Percentiles rank a stretch among this genome's conserved stretches.
Evolutionary conservation across 139 green algal genomes (phyloP).

Genomic region (Pseudopediastrum boryanum): DNA sequence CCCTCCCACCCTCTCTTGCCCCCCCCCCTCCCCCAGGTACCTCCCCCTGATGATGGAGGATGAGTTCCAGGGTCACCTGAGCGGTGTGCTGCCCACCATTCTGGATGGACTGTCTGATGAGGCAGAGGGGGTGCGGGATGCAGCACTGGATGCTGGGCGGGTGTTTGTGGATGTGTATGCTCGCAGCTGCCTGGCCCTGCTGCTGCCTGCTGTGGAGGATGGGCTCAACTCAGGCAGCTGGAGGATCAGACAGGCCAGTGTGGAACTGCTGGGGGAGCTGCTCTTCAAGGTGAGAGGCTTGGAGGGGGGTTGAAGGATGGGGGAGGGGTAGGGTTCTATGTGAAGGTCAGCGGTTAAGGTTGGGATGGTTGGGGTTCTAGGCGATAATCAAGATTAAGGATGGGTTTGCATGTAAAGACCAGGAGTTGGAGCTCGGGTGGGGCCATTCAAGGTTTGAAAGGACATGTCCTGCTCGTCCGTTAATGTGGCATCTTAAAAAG

Average conservation of each 20-base stretch:
- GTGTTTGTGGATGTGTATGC: slow-evolving; percentile 65
- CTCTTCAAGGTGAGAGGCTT: slow-evolving; percentile 96
- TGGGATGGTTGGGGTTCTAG: too few relatives aligned
- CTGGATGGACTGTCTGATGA: slow-evolving; percentile 95
- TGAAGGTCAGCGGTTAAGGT: too few relatives aligned
- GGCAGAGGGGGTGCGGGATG: slow-evolving; percentile 91
- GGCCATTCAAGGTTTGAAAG: too few relatives aligned
- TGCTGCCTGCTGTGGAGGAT: slow-evolving; percentile 93
- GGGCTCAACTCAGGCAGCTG: slow-evolving; percentile 89
- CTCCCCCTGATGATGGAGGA: slow-evolving; percentile 64
- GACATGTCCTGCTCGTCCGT: too few relatives aligned
- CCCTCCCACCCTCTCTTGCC: background rate
- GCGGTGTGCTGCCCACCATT: slow-evolving; percentile 81
- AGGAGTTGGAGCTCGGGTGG: too few relatives aligned
- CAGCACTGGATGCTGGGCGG: slow-evolving; percentile 79
- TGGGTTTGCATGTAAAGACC: too few relatives aligned
- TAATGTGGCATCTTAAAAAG: too few relatives aligned
- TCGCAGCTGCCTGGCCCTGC: slow-evolving; percentile 68
- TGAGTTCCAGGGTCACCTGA: slow-evolving; percentile 73
- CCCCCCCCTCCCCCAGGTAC: slow-evolving; percentile 40
- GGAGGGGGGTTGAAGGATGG: too few relatives aligned
- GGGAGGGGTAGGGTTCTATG: too few relatives aligned
- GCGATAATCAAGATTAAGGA: too few relatives aligned
- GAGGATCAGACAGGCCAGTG: slow-evolving; percentile 92
- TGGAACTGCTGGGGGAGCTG: slow-evolving; percentile 95